Conservation (phyloP, 192 early-diverging fungal species). For the Geranomyces michiganensis region DNA sequence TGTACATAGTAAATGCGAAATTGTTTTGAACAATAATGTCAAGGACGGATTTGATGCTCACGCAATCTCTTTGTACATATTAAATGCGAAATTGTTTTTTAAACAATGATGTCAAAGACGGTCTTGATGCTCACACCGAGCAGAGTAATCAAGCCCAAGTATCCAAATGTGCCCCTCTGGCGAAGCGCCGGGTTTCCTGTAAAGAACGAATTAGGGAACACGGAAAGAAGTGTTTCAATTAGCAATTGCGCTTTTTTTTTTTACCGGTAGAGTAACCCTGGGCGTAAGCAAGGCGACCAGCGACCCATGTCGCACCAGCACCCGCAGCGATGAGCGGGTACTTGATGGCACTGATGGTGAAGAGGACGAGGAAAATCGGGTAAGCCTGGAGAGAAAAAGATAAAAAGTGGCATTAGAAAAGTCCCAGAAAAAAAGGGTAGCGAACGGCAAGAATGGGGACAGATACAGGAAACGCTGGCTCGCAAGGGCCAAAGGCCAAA, state of each 20-base stretch:
- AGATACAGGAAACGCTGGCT: no score
- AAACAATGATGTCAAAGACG: slow-evolving; percentile 43
- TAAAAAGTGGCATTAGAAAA: no score
- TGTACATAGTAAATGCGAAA: no score
- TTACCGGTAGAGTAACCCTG: slow-evolving; percentile 46
- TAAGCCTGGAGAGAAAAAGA: slow-evolving; percentile 24
- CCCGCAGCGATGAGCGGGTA: slow-evolving; percentile 59
- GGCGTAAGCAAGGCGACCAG: slow-evolving; percentile 57
- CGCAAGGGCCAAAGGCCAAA: no score
- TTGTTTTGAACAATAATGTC: no score
- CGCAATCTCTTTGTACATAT: no score
- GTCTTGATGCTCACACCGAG: slow-evolving; percentile 47
- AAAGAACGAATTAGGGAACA: slow-evolving; percentile 24
- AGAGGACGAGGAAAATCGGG: slow-evolving; percentile 56
- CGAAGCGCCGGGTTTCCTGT: slow-evolving; percentile 71
- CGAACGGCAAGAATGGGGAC: no score
- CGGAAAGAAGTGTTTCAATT: background rate
- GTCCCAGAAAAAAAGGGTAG: no score
- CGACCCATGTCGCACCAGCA: slow-evolving; percentile 56
- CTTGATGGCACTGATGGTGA: slow-evolving; percentile 55
- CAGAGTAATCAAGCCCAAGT: slow-evolving; percentile 57
- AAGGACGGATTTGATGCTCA: no score
- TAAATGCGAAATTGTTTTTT: no score
- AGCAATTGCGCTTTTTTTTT: background rate
- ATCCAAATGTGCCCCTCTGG: slow-evolving; percentile 45